Percentiles rank a stretch among this genome's conserved stretches.
These are phyloP conservation scores for Mariannaea elegans DNA, from an alignment of 2,329 filamentous ascomycete species.

Conservation along the genomic window DNA sequence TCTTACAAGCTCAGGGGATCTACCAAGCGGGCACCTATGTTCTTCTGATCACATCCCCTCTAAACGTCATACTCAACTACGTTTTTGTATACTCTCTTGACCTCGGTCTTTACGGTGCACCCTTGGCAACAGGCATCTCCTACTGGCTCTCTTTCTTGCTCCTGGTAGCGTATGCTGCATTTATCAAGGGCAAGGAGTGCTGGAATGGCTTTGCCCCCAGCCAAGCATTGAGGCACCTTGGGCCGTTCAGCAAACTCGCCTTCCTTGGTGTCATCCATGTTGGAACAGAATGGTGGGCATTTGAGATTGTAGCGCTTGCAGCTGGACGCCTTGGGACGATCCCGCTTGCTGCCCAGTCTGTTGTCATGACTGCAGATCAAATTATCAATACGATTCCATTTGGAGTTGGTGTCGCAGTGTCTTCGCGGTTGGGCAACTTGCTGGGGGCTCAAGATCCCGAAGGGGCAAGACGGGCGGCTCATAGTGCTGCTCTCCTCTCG, in stretches of 20 bases:
- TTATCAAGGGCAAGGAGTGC: constrained; percentile 76
- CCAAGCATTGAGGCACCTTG: constrained; percentile 71
- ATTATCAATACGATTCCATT: constrained; percentile 88
- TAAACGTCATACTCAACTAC: constrained; percentile 84
- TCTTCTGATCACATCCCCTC: constrained; percentile 80
- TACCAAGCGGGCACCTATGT: constrained; percentile 86
- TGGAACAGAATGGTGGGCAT: constrained; percentile 94
- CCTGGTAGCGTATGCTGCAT: constrained; percentile 76
- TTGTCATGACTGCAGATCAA: constrained; percentile 91
- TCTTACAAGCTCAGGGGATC: constrained; percentile 87
- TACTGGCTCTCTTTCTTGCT: constrained; percentile 88
- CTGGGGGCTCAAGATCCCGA: constrained; percentile 73
- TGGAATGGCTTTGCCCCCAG: constrained; percentile 78
- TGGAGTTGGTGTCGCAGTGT: constrained; percentile 84
- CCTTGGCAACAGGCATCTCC: constrained; percentile 81
- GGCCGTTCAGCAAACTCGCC: constrained; percentile 78
- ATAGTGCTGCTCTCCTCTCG: constrained; percentile 78
- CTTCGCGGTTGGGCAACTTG: constrained; percentile 80
- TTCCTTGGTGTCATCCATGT: constrained; percentile 82
- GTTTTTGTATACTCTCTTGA: constrained; percentile 77
- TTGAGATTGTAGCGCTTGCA: constrained; percentile 87
- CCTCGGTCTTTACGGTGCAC: constrained; percentile 80
- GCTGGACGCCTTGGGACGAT: constrained; percentile 83
- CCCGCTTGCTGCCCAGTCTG: constrained; percentile 81
- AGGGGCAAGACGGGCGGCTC: constrained; percentile 76